phyloP scores from a whole-genome alignment of 768 basidiomycete genomes.

The Hericium rajendrae region DNA sequence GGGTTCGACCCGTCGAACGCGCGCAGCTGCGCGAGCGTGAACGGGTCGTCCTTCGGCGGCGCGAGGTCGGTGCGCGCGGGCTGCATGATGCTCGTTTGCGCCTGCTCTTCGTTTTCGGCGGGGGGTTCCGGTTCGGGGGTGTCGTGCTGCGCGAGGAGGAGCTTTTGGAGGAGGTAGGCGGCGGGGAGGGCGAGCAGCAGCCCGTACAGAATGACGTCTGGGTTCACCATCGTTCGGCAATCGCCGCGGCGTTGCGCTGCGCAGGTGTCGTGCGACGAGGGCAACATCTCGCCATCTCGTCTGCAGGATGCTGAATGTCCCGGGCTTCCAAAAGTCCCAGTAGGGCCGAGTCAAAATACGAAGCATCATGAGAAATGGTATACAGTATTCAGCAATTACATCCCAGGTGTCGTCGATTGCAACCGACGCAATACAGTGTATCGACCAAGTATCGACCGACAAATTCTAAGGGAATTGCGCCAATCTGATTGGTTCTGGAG shows the following conservation, averaged over 20 bases:
- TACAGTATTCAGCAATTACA: no score
- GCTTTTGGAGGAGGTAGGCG: slow-evolving; percentile 17
- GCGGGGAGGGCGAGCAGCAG: slow-evolving; percentile 25
- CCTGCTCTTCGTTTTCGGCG: slow-evolving; percentile 21
- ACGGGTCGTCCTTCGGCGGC: slow-evolving; percentile 72
- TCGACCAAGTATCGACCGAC: no score
- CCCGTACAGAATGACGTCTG: slow-evolving; percentile 20
- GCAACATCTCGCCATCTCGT: no score
- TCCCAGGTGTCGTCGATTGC: no score
- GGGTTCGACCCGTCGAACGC: slow-evolving; percentile 61
- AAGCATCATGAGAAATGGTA: no score
- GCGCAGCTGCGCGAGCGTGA: slow-evolving; percentile 58
- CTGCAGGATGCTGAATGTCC: no score
- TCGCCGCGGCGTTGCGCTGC: not conserved
- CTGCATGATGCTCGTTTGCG: slow-evolving; percentile 60
- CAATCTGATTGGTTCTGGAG: no score
- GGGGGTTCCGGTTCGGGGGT: slow-evolving; percentile 11
- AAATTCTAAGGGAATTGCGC: no score
- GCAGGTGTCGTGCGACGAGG: no score
- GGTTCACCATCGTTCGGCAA: slow-evolving; percentile 8
- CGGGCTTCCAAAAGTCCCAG: no score
- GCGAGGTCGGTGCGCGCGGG: slow-evolving; percentile 46
- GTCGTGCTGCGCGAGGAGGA: slow-evolving; percentile 6
- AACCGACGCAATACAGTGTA: no score
- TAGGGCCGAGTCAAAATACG: no score